Base-by-base conservation (phyloP, 768 basidiomycete species). In the Dentipellis sp. region DNA sequence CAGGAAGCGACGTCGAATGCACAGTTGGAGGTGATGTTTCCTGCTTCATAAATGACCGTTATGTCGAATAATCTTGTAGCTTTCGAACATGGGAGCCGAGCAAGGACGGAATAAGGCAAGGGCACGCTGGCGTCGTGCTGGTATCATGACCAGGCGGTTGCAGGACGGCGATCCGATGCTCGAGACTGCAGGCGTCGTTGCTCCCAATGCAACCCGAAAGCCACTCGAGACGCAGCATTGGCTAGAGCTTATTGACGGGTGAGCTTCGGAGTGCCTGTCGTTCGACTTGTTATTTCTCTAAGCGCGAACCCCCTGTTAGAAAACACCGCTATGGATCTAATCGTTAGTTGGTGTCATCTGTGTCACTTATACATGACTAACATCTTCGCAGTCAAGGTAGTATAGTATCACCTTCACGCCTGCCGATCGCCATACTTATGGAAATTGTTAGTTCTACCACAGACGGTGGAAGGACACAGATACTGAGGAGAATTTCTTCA, bases 271-370 rank as follows among this genome's bases (percentile, higher is more conserved):
- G 16, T 50, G n/a, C 17, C 12, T 22, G 34, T 62, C 23, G 6
- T 51, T 8, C 10, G 57, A 17, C 36, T 8, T 42, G 29, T 29
- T 29, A 3, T 3, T 29, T 29, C 29, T 29, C 29, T 29, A 6
- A 29, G 6, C 29, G 29, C 29, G 29, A 29, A 29, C 29, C 29
- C 29, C 29, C 6, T 29, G 29, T 8, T 56, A 75, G 80, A 35
- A 83, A 82, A 62, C 82, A 84, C 64, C 74, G 82, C 11, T 84
- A 83, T 72, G 82, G 81, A 10, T 78, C 80, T 40, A 83, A 82
- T 64, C 67, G 80, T 81, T 23, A 29, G 23, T 14, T 51, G 36
- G 22, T 21, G 19, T 23, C 35, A 5, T 17, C 38, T 37, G 14
- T 36, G 21, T 4, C 37, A n/a, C 51, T 14, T 14, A 21, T 16